These are phyloP conservation scores for Stellera chamaejasme DNA, from an alignment of 345 rosid species.

Conservation along the genomic window DNA sequence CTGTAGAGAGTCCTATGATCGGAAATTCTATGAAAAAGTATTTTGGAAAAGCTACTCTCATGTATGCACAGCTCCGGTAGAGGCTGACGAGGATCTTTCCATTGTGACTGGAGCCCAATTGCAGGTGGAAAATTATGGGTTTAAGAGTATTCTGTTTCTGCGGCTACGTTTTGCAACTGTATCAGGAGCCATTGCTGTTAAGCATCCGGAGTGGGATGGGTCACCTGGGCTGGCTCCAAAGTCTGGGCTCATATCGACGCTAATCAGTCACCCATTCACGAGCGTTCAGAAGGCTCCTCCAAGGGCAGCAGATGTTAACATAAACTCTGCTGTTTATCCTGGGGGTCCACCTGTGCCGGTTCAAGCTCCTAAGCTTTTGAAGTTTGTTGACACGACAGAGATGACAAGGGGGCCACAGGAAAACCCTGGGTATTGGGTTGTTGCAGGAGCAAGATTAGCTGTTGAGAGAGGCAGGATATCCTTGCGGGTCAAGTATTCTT, in stretches of 20 bases:
- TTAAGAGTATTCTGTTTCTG: slow-evolving; percentile 74
- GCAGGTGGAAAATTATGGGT: slow-evolving; percentile 79
- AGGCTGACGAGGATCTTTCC: slow-evolving; percentile 66
- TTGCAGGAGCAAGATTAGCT: slow-evolving; percentile 74
- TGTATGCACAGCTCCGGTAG: slow-evolving; percentile 88
- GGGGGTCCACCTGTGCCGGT: slow-evolving; percentile 91
- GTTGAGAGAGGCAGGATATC: slow-evolving; percentile 92
- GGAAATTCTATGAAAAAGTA: slow-evolving; percentile 79
- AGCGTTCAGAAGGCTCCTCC: slow-evolving; percentile 78
- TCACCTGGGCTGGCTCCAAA: slow-evolving; percentile 66
- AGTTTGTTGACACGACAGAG: slow-evolving; percentile 87
- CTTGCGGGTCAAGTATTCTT: slow-evolving; percentile 80
- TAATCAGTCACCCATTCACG: slow-evolving; percentile 89
- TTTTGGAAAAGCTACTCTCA: slow-evolving; percentile 93
- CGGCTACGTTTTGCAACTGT: slow-evolving; percentile 69
- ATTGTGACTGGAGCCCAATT: slow-evolving; percentile 89
- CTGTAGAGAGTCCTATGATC: slow-evolving; percentile 43
- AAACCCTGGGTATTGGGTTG: slow-evolving; percentile 94
- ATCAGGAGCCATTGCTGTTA: slow-evolving; percentile 43
- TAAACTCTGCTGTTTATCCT: slow-evolving; percentile 88
- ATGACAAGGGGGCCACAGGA: slow-evolving; percentile 91
- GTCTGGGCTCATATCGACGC: slow-evolving; percentile 82
- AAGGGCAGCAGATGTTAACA: slow-evolving; percentile 74
- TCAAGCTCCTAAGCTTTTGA: slow-evolving; percentile 81
- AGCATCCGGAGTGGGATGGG: slow-evolving; percentile 86